Percentiles rank a stretch among this genome's conserved stretches.
These are phyloP conservation scores for Gymnopus androsaceus DNA, from an alignment of 1,284 basidiomycete species.

Conservation along the genomic window DNA sequence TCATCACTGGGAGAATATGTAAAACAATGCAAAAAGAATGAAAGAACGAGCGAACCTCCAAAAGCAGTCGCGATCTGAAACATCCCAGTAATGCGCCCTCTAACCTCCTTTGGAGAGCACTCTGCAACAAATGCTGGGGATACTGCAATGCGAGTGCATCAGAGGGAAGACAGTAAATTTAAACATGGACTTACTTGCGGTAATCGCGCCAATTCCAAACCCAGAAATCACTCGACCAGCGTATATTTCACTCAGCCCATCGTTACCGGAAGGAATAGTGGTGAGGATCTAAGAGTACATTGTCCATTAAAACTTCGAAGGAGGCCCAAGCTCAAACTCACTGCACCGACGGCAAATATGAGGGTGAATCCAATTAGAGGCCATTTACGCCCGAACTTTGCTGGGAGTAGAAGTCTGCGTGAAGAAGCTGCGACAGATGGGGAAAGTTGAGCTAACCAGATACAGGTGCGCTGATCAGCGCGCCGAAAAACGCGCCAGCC, in stretches of 20 bases:
- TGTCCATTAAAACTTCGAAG: slow-evolving; percentile 10
- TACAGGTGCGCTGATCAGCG: slow-evolving; percentile 55
- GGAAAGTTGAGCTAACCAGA: slow-evolving; percentile 38
- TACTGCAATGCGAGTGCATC: slow-evolving; percentile 26
- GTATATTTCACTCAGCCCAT: slow-evolving; percentile 58
- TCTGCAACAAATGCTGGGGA: slow-evolving; percentile 69
- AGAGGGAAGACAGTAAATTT: background rate
- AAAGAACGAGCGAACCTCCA: slow-evolving; percentile 22
- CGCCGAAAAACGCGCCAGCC: slow-evolving; percentile 71
- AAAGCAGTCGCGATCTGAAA: slow-evolving; percentile 62
- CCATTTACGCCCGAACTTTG: slow-evolving; percentile 46
- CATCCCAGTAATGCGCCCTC: slow-evolving; percentile 59
- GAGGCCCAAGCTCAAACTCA: slow-evolving; percentile 34
- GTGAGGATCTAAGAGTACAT: slow-evolving; percentile 3
- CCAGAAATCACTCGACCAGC: slow-evolving; percentile 59
- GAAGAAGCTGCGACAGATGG: background rate
- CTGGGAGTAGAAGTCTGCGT: slow-evolving; percentile 26
- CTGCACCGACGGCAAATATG: slow-evolving; percentile 63
- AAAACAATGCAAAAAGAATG: slow-evolving; percentile 47
- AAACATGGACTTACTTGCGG: slow-evolving; percentile 29
- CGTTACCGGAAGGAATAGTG: slow-evolving; percentile 37
- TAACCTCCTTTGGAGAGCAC: slow-evolving; percentile 64
- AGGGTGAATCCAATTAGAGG: slow-evolving; percentile 53
- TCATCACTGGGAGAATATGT: slow-evolving; percentile 50
- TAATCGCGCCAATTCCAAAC: slow-evolving; percentile 58